These are phyloP conservation scores for Verbascum thapsus DNA, from an alignment of 257 asterid species.

Conservation along the genomic window DNA sequence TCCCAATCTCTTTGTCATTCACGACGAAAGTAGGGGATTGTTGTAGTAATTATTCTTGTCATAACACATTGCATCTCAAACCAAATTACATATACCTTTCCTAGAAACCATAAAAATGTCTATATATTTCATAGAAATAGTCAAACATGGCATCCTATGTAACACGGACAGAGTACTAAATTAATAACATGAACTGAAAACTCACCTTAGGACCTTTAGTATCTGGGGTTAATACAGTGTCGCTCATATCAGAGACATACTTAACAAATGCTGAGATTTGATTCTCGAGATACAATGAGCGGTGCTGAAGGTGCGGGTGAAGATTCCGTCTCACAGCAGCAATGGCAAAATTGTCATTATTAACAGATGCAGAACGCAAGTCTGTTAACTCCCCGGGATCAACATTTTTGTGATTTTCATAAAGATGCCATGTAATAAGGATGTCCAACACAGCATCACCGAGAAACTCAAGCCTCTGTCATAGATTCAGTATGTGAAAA, in stretches of 20 bases:
- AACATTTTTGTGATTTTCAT: slow-evolving; percentile 60
- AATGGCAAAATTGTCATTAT: slow-evolving; percentile 80
- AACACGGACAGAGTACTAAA: no score
- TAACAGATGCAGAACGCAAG: slow-evolving; percentile 90
- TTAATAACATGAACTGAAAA: not conserved
- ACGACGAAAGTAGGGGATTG: no score
- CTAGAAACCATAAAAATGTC: no score
- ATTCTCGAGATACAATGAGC: slow-evolving; percentile 47
- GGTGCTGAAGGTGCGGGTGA: slow-evolving; percentile 73
- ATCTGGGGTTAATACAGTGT: slow-evolving; percentile 47
- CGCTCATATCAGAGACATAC: slow-evolving; percentile 48
- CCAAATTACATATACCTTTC: no score
- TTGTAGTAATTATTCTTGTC: no score
- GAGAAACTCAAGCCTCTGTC: slow-evolving; percentile 95
- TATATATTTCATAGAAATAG: no score
- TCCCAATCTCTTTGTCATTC: no score
- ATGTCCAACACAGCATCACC: slow-evolving; percentile 94
- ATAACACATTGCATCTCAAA: no score
- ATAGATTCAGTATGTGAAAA: slow-evolving; percentile 28
- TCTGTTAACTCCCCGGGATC: slow-evolving; percentile 96
- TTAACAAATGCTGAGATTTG: slow-evolving; percentile 62
- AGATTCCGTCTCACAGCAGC: slow-evolving; percentile 71
- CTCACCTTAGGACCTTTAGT: slow-evolving; percentile 79
- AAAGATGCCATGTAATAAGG: slow-evolving; percentile 76
- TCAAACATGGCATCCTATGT: no score